Evolutionary conservation across 305 asterid genomes (phyloP).

Genomic region (Salvia sclarea): DNA sequence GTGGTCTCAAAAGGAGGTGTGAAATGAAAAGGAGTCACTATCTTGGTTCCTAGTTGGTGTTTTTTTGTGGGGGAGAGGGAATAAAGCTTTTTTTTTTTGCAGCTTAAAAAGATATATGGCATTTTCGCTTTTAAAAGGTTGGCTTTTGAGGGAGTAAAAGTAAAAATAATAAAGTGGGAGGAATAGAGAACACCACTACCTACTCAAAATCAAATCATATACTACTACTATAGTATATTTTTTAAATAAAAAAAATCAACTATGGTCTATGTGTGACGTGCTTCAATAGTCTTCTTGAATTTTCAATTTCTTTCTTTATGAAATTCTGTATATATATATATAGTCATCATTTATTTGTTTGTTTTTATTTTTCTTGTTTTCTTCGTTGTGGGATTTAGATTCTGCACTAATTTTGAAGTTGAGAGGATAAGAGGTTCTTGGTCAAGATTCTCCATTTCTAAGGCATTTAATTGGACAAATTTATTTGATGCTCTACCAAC

Average conservation of each 20-base stretch:
- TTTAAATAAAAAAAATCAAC: neutral
- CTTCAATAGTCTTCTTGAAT: neutral
- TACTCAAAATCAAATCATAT: slow-evolving; percentile 30
- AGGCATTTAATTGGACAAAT: slow-evolving; percentile 27
- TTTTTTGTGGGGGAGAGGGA: slow-evolving; percentile 67
- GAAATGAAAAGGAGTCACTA: slow-evolving; percentile 67
- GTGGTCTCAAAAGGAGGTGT: slow-evolving; percentile 69
- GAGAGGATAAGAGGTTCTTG: slow-evolving; percentile 31
- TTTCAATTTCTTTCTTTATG: neutral
- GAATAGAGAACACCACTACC: slow-evolving; percentile 69
- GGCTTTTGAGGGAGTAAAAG: slow-evolving; percentile 58
- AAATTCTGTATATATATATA: neutral
- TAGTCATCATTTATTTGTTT: neutral
- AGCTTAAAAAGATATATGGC: slow-evolving; percentile 49
- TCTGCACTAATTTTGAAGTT: slow-evolving; percentile 36
- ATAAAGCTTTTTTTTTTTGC: slow-evolving; percentile 46
- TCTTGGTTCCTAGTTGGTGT: slow-evolving; percentile 86
- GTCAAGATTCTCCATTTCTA: slow-evolving; percentile 50
- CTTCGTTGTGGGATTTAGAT: slow-evolving; percentile 24
- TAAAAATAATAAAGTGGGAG: slow-evolving; percentile 42
- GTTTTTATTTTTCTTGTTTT: neutral
- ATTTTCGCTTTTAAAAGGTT: slow-evolving; percentile 66
- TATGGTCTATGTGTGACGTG: neutral
- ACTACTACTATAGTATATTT: neutral
- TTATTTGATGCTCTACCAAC: slow-evolving; percentile 28